Evolutionary conservation across 495 filamentous ascomycete genomes (phyloP), one percentile per base, ranked within the genome.

Genomic region (Penicillium steckii): DNA sequence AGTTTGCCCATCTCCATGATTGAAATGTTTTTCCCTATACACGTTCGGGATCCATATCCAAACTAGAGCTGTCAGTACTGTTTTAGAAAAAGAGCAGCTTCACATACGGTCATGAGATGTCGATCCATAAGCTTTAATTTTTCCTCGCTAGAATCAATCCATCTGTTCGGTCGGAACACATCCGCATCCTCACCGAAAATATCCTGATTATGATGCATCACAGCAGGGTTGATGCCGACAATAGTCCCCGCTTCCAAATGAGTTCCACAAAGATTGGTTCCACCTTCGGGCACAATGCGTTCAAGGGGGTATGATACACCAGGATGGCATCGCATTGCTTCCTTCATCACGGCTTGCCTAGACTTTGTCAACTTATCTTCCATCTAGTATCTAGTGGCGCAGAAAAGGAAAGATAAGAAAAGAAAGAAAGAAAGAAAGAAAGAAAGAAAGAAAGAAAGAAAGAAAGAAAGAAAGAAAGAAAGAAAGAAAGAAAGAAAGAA

Each of bases 121-220:
- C 49, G 38, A 17, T 55, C 46, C 59, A 61, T 61, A 1, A 45
- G 7, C 23, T 54, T 61, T 0, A 45, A 18, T 4, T 74, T 55
- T 25, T 74, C 71, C 15, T 52, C 48, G 27, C 30, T 25, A 4
- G 47, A 48, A 46, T 80, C 73, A 0, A 81, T 65, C 79, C 80
- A 84, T 21, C 79, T 54, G 50, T 78, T 78, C 0, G 81, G 80
- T 4, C 76, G 55, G 43, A 77, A 84, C 0, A 45, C 15, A 27
- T 68, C 68, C 8, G 72, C 73, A 48, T 84, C 80, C 5, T 65
- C 59, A 1, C 80, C 80, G 53, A 72, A 85, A 0, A 81, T 52
- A 12, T 50, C 55, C 15, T 63, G 65, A 23, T 73, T 50, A 13
- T 68, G 61, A n/a, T 68, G 60, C 0, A 67, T 25, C 0, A 65